Percentiles rank a stretch among this genome's conserved stretches.
Evolutionary conservation across 2,329 filamentous ascomycete species (phyloP).

Genomic region (Ophiostoma sp.): DNA sequence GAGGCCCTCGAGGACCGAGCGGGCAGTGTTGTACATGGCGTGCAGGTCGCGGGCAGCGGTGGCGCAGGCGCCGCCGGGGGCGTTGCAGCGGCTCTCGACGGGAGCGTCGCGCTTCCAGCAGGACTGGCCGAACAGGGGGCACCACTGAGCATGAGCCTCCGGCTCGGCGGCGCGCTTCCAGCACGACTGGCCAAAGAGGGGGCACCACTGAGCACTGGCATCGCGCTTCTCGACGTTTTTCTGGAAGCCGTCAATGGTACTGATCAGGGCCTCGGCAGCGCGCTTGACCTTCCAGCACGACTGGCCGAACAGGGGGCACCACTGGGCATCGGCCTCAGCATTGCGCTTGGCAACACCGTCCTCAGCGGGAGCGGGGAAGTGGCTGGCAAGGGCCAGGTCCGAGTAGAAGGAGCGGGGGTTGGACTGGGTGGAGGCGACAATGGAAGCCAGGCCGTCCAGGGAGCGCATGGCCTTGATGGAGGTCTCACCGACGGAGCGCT

Average conservation of each 20-base stretch:
- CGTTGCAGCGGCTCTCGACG: conserved; percentile 37
- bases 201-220: conserved; percentile 26
- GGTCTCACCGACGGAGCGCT: conserved; percentile 29
- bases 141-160: conserved; percentile 33
- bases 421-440: conserved; percentile 31
- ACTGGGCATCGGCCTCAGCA: conserved; percentile 32
- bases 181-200: conserved; percentile 27
- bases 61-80: conserved; percentile 37
- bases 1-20: conserved; percentile 33
- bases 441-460: conserved; percentile 30
- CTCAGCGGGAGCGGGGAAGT: conserved; percentile 26
- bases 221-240: conserved; percentile 20
- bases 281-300: conserved; percentile 45
- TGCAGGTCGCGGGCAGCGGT: conserved; percentile 43
- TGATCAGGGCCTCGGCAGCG: conserved; percentile 36
- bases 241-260: conserved; percentile 22
- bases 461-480: conserved; percentile 29
- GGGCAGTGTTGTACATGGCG: conserved; percentile 39
- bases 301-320: conserved; percentile 43
- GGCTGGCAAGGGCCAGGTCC: conserved; percentile 28
- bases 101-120: conserved; percentile 46
- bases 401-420: conserved; percentile 31
- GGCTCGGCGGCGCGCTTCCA: conserved; percentile 26
- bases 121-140: conserved; percentile 41
- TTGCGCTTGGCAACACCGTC: conserved; percentile 20